These are phyloP conservation scores for Solanum chiquidenum DNA, from an alignment of 257 asterid species.

Conservation along the genomic window DNA sequence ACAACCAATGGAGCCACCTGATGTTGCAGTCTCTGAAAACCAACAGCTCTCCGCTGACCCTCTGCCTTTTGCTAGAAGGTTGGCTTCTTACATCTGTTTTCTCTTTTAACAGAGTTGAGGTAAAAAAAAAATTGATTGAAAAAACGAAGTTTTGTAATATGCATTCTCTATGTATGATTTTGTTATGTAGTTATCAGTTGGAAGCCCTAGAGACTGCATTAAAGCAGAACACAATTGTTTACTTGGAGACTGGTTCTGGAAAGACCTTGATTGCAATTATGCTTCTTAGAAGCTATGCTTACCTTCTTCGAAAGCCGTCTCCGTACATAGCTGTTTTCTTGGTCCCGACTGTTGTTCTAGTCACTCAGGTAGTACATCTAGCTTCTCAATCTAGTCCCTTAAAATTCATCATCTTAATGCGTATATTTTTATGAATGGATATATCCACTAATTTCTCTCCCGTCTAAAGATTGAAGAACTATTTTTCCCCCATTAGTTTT, in stretches of 20 bases:
- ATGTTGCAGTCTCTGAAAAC: conserved; percentile 22
- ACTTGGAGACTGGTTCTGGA: conserved; percentile 80
- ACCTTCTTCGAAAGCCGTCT: conserved; percentile 47
- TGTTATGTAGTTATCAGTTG: conserved; percentile 53
- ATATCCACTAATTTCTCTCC: background rate
- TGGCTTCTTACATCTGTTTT: background rate
- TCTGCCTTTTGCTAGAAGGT: conserved; percentile 51
- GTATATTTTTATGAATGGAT: background rate
- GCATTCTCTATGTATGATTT: background rate
- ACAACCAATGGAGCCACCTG: conserved; percentile 5
- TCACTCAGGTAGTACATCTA: conserved; percentile 22
- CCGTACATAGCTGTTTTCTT: conserved; percentile 58
- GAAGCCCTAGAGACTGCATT: conserved; percentile 71
- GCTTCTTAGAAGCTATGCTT: conserved; percentile 70
- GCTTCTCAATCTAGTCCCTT: background rate
- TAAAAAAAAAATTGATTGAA: background rate
- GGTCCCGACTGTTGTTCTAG: conserved; percentile 81
- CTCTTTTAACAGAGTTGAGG: background rate
- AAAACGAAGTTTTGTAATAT: background rate
- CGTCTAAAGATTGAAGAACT: background rate
- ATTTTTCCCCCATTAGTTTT: background rate
- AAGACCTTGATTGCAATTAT: conserved; percentile 74
- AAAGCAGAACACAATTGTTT: conserved; percentile 60
- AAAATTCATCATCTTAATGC: background rate
- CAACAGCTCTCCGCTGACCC: conserved; percentile 24